Evolutionary conservation across 2,329 filamentous ascomycete species (phyloP).

Genomic region (Ceratocystiopsis sp.): DNA sequence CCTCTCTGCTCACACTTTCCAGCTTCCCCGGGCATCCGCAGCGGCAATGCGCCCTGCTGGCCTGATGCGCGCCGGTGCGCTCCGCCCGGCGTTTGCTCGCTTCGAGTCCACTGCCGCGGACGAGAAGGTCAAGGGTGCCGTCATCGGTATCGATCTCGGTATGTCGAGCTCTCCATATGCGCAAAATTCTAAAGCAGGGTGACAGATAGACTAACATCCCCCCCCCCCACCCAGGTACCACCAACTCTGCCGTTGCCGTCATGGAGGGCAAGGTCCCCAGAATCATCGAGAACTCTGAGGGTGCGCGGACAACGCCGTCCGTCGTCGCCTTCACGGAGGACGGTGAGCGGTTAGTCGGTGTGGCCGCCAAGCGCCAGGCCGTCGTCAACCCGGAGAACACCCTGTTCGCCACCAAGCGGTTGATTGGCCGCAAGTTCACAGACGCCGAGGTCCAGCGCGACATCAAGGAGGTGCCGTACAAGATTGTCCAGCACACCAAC

Average conservation of each 20-base stretch:
- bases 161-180: slow-evolving; percentile 19
- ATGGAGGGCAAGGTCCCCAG: slow-evolving; percentile 94
- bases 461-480: slow-evolving; percentile 95
- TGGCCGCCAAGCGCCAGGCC: slow-evolving; percentile 92
- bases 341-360: slow-evolving; percentile 90
- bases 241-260: slow-evolving; percentile 90
- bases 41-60: slow-evolving; percentile 50
- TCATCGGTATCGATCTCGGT: slow-evolving; percentile 98
- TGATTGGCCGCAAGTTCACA: slow-evolving; percentile 94
- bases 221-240: slow-evolving; percentile 43
- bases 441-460: slow-evolving; percentile 90
- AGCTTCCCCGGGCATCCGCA: slow-evolving; percentile 66
- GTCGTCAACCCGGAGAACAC: slow-evolving; percentile 99
- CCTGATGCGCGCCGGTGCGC: slow-evolving; percentile 45
- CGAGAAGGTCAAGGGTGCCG: slow-evolving; percentile 81
- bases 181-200: background rate
- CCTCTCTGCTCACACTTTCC: slow-evolving; percentile 1
- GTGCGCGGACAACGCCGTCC: slow-evolving; percentile 80
- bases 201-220: background rate
- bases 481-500: slow-evolving; percentile 93
- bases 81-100: slow-evolving; percentile 57
- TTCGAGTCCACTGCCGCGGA: slow-evolving; percentile 52
- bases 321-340: slow-evolving; percentile 93
- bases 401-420: slow-evolving; percentile 93
- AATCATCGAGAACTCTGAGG: slow-evolving; percentile 96